Conservation (phyloP, 202 grass and related monocot species). For the Brachypodium distachyon region DNA sequence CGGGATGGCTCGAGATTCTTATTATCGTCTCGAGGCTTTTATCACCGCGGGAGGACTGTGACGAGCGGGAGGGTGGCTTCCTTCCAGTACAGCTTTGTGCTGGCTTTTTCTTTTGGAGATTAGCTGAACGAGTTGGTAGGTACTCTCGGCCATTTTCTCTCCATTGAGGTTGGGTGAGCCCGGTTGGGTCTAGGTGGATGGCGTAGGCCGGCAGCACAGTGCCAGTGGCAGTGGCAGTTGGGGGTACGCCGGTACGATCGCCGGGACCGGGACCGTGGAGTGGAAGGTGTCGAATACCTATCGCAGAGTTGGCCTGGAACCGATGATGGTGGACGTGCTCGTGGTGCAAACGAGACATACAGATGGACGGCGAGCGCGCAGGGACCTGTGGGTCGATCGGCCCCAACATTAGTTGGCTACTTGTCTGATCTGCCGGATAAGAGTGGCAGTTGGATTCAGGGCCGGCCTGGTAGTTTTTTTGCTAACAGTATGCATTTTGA, state of each 20-base stretch:
- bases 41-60: not conserved
- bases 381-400: not conserved
- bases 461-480: not conserved
- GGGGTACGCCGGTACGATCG: not conserved
- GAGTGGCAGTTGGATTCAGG: not conserved
- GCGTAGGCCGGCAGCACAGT: not conserved
- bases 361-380: not conserved
- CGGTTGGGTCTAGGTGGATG: too few relatives aligned
- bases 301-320: not conserved
- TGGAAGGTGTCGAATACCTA: constrained; percentile 26
- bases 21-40: too few relatives aligned
- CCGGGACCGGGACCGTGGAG: not conserved
- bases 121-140: not conserved
- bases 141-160: not conserved
- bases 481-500: not conserved
- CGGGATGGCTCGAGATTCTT: constrained; percentile 27
- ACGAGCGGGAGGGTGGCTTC: not conserved
- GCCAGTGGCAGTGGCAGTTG: not conserved
- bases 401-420: not conserved
- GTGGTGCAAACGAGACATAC: not conserved
- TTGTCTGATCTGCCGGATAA: not conserved
- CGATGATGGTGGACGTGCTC: not conserved
- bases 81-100: not conserved
- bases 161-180: constrained; percentile 2
- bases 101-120: constrained; percentile 16